Base-by-base conservation (phyloP, 2,329 filamentous ascomycete species). In the Cladorrhinum sp. region DNA sequence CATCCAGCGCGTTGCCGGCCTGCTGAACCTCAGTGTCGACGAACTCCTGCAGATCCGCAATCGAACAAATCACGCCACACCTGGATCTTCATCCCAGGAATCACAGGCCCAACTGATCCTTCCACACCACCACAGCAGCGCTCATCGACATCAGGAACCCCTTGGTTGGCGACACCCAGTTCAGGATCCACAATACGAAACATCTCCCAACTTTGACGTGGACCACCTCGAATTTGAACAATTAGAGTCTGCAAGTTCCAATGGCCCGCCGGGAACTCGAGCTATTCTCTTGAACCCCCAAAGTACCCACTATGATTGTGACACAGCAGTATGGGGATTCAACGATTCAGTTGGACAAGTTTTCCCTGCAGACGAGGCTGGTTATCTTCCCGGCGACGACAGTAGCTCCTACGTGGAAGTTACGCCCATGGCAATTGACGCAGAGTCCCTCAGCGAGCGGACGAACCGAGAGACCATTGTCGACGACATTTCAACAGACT, bases 21-120 rank as follows among this genome's bases (percentile, higher is more conserved):
- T 68, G 10, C 49, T 68, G 29, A 64, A 65, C 27, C 58, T 68
- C 36, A 65, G 64, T 2, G 65, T 68, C 16, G 67, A 68, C 52
- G 67, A 68, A 59, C 56, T 68, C 48, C 64, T 68, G 29, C 62
- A 65, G 45, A 60, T 64, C 20, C 59, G 59, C n/a, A 22, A 54
- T 50, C 62, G 53, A 45, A 49, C 52, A 32, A 54, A 62, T 50
- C 48, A 57, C 10, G n/a, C 20, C 50, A 36, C 25, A 20, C 52
- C 38, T 7, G 38, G 41, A 4, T 3, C 41, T 18, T 45, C 41
- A 18, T 45, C n/a, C 16, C n/a, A 45, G 41, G n/a, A 45, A 22
- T 38, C 24, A 54, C 23, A 27, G 38, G 29, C 53, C 4, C 54
- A 54, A 18, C 58, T 57, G 5, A 24, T 41, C 27, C 29, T 41